Percentiles rank a stretch among this genome's conserved stretches.
phyloP scores from a whole-genome alignment of 805 yeast species.

The Yarrowia osloensis region DNA sequence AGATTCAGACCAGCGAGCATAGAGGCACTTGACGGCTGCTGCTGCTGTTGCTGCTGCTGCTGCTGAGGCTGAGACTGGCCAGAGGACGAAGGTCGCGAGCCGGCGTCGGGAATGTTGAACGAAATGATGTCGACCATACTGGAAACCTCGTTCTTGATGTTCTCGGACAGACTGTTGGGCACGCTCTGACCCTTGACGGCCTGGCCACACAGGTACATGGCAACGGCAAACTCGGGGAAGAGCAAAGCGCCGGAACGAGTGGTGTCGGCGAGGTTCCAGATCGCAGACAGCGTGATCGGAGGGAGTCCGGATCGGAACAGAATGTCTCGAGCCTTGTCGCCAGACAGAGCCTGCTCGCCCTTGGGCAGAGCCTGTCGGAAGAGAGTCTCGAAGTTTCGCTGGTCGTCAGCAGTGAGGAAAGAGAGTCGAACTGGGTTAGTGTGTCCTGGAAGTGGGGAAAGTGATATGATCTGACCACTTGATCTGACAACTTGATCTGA shows the following conservation, averaged over 20 bases:
- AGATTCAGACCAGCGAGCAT: slow-evolving; percentile 13
- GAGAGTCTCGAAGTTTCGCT: slow-evolving; percentile 79
- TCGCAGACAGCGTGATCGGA: slow-evolving; percentile 74
- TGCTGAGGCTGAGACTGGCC: slow-evolving; percentile 12
- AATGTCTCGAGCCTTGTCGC: slow-evolving; percentile 72
- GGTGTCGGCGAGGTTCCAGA: slow-evolving; percentile 92
- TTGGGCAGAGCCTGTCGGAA: slow-evolving; percentile 71
- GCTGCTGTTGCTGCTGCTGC: slow-evolving; percentile 34
- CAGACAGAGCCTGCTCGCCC: slow-evolving; percentile 58
- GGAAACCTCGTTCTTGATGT: slow-evolving; percentile 77
- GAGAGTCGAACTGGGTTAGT: slow-evolving; percentile 58
- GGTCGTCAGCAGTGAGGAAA: slow-evolving; percentile 83
- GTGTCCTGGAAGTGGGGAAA: no score
- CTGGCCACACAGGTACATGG: slow-evolving; percentile 81
- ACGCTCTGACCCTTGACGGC: slow-evolving; percentile 76
- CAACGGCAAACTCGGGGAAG: slow-evolving; percentile 92
- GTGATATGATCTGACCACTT: no score
- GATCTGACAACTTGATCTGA: no score
- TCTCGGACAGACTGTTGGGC: slow-evolving; percentile 71
- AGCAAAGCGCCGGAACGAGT: slow-evolving; percentile 79
- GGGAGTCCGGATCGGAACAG: slow-evolving; percentile 76
- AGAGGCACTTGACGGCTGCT: slow-evolving; percentile 37
- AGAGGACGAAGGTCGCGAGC: background rate
- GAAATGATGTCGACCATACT: slow-evolving; percentile 88
- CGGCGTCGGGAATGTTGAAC: slow-evolving; percentile 65